Percentiles rank a stretch among this genome's conserved stretches.
Conservation (phyloP, 148 eudicot species). For the Chenopodium suecicum region DNA sequence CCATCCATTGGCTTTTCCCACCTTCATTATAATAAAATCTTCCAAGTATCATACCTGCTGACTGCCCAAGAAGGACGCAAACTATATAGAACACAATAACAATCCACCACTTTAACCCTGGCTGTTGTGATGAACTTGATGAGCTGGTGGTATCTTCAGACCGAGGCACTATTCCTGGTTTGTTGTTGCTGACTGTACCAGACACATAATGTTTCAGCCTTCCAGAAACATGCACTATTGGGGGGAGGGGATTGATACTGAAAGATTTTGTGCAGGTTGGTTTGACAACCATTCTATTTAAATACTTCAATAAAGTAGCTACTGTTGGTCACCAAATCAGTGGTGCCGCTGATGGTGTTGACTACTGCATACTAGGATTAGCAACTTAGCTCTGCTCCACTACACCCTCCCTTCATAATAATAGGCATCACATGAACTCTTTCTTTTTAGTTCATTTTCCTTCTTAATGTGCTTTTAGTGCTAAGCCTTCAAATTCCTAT, state of each 20-base stretch:
- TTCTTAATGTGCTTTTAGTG: no score
- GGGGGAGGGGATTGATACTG: neutral
- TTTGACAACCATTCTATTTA: neutral
- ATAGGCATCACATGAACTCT: no score
- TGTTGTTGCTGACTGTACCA: slow-evolving; percentile 2
- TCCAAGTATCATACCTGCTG: slow-evolving; percentile 39
- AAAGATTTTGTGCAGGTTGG: neutral
- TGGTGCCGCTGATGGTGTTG: neutral
- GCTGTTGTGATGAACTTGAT: neutral
- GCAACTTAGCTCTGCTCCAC: no score
- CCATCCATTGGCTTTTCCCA: slow-evolving; percentile 48
- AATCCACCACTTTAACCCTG: slow-evolving; percentile 36
- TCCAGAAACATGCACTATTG: neutral
- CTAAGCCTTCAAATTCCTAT: neutral
- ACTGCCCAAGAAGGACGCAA: slow-evolving; percentile 41
- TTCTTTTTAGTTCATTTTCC: no score
- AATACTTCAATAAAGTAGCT: no score
- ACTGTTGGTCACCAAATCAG: neutral
- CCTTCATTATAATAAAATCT: slow-evolving; percentile 45
- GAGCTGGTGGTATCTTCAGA: slow-evolving; percentile 2
- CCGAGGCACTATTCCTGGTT: neutral
- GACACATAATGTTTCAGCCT: neutral
- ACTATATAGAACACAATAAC: slow-evolving; percentile 26
- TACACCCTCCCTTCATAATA: no score
- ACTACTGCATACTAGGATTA: no score